Percentiles rank a stretch among this genome's conserved stretches.
phyloP scores from a whole-genome alignment of 345 rosid genomes.

The Eucalyptus cloeziana region DNA sequence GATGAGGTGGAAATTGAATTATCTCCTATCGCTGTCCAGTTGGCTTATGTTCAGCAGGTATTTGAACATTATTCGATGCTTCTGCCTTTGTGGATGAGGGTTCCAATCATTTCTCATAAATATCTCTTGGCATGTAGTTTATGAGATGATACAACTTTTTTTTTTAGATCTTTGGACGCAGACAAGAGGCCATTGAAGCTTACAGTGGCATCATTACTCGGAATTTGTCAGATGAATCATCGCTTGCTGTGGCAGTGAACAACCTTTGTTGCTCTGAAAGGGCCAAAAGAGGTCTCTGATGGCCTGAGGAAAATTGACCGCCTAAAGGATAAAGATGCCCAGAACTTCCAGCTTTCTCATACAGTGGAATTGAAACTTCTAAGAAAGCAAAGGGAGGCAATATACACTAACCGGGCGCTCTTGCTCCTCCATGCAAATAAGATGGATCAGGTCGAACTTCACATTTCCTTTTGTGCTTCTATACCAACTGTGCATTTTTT shows the following conservation, averaged over 20 bases:
- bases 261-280: conserved; percentile 71
- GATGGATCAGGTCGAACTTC: conserved; percentile 68
- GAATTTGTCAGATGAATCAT: conserved; percentile 72
- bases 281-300: conserved; percentile 75
- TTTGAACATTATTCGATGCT: background rate
- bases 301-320: conserved; percentile 79
- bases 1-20: conserved; percentile 84
- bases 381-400: conserved; percentile 59
- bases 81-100: background rate
- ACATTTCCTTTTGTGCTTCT: background rate
- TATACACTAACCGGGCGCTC: conserved; percentile 74
- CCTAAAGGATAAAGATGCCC: conserved; percentile 50
- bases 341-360: conserved; percentile 49
- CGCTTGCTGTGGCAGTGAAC: conserved; percentile 82
- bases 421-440: conserved; percentile 91
- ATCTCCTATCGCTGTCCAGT: conserved; percentile 76
- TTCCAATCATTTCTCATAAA: background rate
- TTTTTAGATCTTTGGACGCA: conserved; percentile 60
- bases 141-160: background rate
- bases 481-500: background rate
- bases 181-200: conserved; percentile 48
- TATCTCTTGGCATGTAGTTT: background rate
- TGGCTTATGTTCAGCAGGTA: conserved; percentile 88
- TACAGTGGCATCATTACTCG: conserved; percentile 50
- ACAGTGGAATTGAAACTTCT: conserved; percentile 72